Evolutionary conservation across 805 yeast genomes (phyloP), one percentile per base, ranked within the genome.

Genomic region (Candida andamanensis): DNA sequence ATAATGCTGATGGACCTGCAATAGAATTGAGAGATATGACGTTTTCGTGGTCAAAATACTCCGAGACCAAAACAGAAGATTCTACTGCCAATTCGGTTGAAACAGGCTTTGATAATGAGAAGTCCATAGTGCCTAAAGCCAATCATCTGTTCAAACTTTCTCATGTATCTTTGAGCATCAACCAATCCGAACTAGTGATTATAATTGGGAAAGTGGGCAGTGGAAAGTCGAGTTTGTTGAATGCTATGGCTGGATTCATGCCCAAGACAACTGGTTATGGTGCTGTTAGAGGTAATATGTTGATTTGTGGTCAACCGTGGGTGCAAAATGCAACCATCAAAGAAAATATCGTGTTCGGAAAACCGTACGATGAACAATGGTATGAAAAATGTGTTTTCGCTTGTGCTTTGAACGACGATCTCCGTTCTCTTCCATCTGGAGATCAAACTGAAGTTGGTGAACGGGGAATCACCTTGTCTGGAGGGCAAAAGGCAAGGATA

Each of bases 241-340:
- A 47, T 28, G 69, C 68, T 1, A 36, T 63, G 22, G 43, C 65
- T 4, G 68, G 69, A 0, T 46, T 50, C 30, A 63, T 63, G 69
- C 50, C 49, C 21, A 45, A 54, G 21, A 44, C 49, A 3, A n/a
- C 28, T 1, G 69, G 69, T 14, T 6, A 34, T 1, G 43, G 59
- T 2, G 42, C 33, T 20, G 52, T 56, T 3, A 47, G 50, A 33
- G 61, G 61, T 7, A 40, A 51, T 2, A 28, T 42, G n/a, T 29
- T 56, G 19, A 33, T 53, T 7, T 55, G 63, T 43, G 57, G 55
- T 10, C 33, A 44, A 12, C 63, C 63, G 6, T 58, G 65, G 65
- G 52, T 58, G n/a, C 63, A 58, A 39, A 58, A 58, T 41, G 49
- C 52, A 4, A 56, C 63, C 5, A 50, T 58, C n/a, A 45, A 41